Percentiles rank a stretch among this genome's conserved stretches.
Evolutionary conservation across 2,329 filamentous ascomycete genomes (phyloP).

Genomic region (Aspergillus pseudoglaucus): DNA sequence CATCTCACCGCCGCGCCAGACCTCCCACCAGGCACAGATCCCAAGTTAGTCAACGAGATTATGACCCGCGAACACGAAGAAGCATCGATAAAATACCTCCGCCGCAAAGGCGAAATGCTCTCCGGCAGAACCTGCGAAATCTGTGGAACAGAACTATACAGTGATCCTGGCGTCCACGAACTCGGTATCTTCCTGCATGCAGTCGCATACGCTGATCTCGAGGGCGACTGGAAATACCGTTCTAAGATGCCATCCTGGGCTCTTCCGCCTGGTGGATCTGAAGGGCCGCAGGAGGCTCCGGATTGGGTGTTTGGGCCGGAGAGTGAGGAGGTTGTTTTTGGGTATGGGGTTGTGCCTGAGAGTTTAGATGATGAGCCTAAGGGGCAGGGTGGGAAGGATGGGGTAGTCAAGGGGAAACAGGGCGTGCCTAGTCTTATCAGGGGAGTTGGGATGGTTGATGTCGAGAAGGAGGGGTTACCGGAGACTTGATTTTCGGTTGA

Average conservation of each 20-base stretch:
- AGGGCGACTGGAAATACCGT: constrained; percentile 78
- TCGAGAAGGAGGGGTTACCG: background rate
- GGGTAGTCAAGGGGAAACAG: constrained; percentile 4
- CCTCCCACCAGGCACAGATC: constrained; percentile 31
- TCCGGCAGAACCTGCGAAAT: constrained; percentile 74
- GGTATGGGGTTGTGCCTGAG: constrained; percentile 26
- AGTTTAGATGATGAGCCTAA: constrained; percentile 19
- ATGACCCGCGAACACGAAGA: constrained; percentile 56
- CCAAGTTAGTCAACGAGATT: constrained; percentile 33
- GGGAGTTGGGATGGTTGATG: constrained; percentile 30
- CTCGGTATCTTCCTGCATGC: constrained; percentile 92
- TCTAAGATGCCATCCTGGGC: constrained; percentile 84
- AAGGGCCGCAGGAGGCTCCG: constrained; percentile 63
- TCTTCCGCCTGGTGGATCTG: constrained; percentile 65
- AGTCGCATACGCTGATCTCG: constrained; percentile 75
- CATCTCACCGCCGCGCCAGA: constrained; percentile 35
- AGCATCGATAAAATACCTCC: constrained; percentile 84
- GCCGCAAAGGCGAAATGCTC: constrained; percentile 86
- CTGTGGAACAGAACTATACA: constrained; percentile 85
- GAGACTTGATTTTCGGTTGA: background rate
- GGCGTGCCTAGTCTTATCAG: constrained; percentile 25
- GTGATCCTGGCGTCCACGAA: constrained; percentile 84
- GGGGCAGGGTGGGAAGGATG: constrained; percentile 4
- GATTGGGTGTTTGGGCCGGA: constrained; percentile 35
- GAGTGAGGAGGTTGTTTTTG: constrained; percentile 35